Evolutionary conservation across 495 filamentous ascomycete genomes (phyloP).

Genomic region (Amniculicola lignicola): DNA sequence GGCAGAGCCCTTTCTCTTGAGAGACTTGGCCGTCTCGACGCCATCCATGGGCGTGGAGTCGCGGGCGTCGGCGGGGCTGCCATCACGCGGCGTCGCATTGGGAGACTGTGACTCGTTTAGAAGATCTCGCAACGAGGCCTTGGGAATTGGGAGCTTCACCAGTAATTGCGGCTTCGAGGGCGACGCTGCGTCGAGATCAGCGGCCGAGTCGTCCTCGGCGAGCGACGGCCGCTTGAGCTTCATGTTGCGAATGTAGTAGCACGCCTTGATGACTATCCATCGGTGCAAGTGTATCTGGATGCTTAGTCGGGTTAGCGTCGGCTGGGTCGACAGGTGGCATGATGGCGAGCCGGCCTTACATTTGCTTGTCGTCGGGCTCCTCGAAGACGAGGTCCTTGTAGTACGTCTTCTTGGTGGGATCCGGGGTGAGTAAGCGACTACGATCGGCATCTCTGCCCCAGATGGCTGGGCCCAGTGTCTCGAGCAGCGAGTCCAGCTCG

Average conservation of each 20-base stretch:
- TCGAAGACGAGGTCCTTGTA: slow-evolving; percentile 17
- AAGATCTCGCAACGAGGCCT: background rate
- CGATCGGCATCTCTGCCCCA: slow-evolving; percentile 24
- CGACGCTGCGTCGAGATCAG: slow-evolving; percentile 9
- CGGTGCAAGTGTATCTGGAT: slow-evolving; percentile 26
- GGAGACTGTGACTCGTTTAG: slow-evolving; percentile 15
- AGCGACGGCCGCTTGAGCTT: slow-evolving; percentile 19
- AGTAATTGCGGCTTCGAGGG: slow-evolving; percentile 18
- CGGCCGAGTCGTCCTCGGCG: slow-evolving; percentile 1
- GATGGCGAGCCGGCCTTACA: slow-evolving; percentile 16
- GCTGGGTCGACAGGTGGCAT: background rate
- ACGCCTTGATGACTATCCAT: slow-evolving; percentile 32
- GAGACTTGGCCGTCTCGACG: background rate
- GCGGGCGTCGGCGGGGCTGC: background rate
- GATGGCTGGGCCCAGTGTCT: slow-evolving; percentile 11
- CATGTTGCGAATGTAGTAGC: slow-evolving; percentile 32
- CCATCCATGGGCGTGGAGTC: background rate
- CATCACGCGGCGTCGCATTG: slow-evolving; percentile 4
- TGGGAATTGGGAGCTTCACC: slow-evolving; percentile 7
- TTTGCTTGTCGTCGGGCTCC: slow-evolving; percentile 15
- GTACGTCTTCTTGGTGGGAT: slow-evolving; percentile 23
- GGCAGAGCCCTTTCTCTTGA: slow-evolving; percentile 6
- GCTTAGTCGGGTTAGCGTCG: background rate
- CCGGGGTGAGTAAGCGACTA: slow-evolving; percentile 11
- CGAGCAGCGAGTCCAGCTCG: slow-evolving; percentile 17